Conservation (phyloP, 2,329 filamentous ascomycete genomes). For the Colletotrichum lupini region DNA sequence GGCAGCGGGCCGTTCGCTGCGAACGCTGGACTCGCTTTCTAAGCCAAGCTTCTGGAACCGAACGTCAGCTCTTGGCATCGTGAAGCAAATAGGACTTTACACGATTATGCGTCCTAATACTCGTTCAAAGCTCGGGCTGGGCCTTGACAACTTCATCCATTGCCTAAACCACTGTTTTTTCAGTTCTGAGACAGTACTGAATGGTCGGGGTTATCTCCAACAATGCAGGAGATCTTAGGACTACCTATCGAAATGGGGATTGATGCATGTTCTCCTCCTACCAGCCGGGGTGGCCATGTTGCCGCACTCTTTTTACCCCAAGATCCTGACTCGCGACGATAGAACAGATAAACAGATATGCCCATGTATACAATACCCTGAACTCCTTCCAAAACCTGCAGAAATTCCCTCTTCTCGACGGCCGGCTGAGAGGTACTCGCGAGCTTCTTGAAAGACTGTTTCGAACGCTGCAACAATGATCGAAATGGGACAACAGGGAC, state of each 20-base stretch:
- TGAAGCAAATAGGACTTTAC: neutral
- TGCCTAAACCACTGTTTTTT: neutral
- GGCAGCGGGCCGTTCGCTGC: neutral
- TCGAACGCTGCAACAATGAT: neutral
- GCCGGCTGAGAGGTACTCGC: neutral
- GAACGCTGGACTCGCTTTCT: neutral
- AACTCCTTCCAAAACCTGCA: neutral
- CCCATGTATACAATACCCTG: neutral
- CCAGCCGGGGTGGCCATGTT: constrained; percentile 20
- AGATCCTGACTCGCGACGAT: constrained; percentile 24
- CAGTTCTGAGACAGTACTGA: neutral
- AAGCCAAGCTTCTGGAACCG: neutral
- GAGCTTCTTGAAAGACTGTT: neutral
- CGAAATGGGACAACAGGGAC: constrained; percentile 14
- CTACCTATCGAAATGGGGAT: constrained; percentile 3
- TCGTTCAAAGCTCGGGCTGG: neutral
- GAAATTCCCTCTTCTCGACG: neutral
- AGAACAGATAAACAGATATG: constrained; percentile 8
- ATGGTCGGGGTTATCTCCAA: neutral
- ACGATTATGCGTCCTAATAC: neutral
- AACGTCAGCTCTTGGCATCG: neutral
- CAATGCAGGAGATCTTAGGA: neutral
- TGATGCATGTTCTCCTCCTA: neutral
- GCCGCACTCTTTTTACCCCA: neutral
- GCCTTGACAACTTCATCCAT: neutral